Evolutionary conservation across 2,329 filamentous ascomycete genomes (phyloP).

Genomic region (Paecilomyces niveus): DNA sequence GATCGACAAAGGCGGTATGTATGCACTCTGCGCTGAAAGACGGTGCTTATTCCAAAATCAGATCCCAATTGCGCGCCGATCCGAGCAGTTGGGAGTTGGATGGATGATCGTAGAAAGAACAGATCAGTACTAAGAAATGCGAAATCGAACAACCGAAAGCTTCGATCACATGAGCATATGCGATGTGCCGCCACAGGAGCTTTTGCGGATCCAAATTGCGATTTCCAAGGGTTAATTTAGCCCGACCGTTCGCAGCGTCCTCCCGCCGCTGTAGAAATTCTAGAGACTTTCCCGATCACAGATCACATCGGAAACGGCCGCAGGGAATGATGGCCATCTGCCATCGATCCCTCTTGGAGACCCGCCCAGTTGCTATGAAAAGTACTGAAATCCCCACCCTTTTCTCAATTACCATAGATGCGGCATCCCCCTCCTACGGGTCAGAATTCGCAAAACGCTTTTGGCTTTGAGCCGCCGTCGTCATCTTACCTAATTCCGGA

Average conservation of each 20-base stretch:
- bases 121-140: background rate
- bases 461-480: background rate
- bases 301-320: background rate
- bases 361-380: too few species aligned
- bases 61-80: background rate
- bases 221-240: background rate
- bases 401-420: background rate
- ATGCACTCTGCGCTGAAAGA: background rate
- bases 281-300: background rate
- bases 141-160: background rate
- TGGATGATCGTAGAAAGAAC: background rate
- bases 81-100: background rate
- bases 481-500: background rate
- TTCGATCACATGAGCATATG: background rate
- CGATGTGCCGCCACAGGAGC: background rate
- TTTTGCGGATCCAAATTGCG: background rate
- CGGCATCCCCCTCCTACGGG: background rate
- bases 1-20: background rate
- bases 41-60: background rate
- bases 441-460: background rate
- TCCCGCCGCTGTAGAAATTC: background rate
- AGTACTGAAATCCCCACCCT: too few species aligned
- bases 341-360: too few species aligned
- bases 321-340: background rate
- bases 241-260: background rate